Percentiles rank a stretch among this genome's conserved stretches.
Evolutionary conservation across 257 asterid species (phyloP).

Genomic region (Ophiorrhiza pumila): DNA sequence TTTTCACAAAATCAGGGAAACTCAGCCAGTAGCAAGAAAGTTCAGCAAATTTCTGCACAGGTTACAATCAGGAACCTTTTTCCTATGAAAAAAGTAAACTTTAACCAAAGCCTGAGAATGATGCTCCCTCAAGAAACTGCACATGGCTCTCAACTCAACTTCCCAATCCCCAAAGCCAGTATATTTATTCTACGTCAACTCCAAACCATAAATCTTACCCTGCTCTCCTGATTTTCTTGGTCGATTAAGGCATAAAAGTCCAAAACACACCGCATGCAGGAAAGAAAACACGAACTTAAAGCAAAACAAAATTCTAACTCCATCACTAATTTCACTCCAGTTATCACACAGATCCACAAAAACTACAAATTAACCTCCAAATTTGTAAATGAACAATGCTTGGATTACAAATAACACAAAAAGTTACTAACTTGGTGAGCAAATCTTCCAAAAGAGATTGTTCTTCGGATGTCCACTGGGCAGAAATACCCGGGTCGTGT

Average conservation of each 20-base stretch:
- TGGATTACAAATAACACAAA: not conserved
- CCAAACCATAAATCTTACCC: not conserved
- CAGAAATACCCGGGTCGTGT: slow-evolving; percentile 75
- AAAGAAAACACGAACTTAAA: not conserved
- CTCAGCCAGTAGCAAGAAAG: not conserved
- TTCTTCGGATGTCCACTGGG: slow-evolving; percentile 74
- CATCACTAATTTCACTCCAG: too few species aligned
- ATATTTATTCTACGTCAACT: not conserved
- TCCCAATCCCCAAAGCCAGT: not conserved
- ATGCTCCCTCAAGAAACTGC: not conserved
- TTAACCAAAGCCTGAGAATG: not conserved
- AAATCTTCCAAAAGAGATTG: slow-evolving; percentile 76
- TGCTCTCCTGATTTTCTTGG: not conserved
- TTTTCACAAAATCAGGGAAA: not conserved
- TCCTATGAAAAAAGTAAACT: not conserved
- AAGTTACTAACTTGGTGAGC: slow-evolving; percentile 52
- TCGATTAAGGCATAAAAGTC: not conserved
- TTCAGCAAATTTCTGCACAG: not conserved
- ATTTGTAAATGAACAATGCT: not conserved
- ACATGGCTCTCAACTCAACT: slow-evolving; percentile 2
- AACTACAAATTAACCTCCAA: not conserved
- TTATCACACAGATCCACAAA: not conserved
- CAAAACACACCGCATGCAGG: not conserved
- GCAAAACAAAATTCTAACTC: not conserved
- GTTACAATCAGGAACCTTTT: not conserved